Base-by-base conservation (phyloP, 306 rosid species). In the Cicer cuneatum region DNA sequence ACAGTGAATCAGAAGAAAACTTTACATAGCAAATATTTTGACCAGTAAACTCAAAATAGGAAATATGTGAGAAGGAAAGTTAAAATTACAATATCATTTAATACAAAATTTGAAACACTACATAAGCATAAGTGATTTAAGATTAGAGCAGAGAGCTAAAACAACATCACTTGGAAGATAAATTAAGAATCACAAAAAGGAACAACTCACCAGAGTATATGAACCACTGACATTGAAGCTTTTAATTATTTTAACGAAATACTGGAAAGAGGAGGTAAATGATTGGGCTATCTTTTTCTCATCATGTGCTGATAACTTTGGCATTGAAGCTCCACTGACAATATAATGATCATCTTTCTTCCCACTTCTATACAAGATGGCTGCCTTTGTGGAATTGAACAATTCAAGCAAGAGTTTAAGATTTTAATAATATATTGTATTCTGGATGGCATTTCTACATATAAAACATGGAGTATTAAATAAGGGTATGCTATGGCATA, bases 201-300 rank as follows among this genome's bases (percentile, higher is more conserved):
- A 76, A 62, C 21, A 76, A 85, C 98, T 77, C 85, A 93, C 98
- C 96, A 93, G 85, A 72, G 96, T 90, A 73, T 84, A 90, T 75
- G 98, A 89, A 72, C 98, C 96, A 67, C 90, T 80, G 82, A 90
- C 83, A 58, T 93, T 93, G 90, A 90, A 93, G 83, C 90, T 87
- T 86, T 93, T 93, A 91, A 93, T 93, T 86, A 84, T 87, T 91
- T 88, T 85, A 80, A 93, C 88, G 46, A 93, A 93, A 83, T 82
- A 89, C 0, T 97, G 96, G 62, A 79, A 89, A 51, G 81, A 14
- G 70, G 98, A 93, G 56, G 85, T 80, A 88, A 93, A 90, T 66
- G 90, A 81, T 71, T 80, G 92, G 49, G 96, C 90, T 47, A 87
- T 86, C 84, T 83, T 79, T 81, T 78, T 87, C 80, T 85, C 89